Evolutionary conservation across 306 rosid species (phyloP), one percentile per base, ranked within the genome.

Genomic region (Vigna trinervia): DNA sequence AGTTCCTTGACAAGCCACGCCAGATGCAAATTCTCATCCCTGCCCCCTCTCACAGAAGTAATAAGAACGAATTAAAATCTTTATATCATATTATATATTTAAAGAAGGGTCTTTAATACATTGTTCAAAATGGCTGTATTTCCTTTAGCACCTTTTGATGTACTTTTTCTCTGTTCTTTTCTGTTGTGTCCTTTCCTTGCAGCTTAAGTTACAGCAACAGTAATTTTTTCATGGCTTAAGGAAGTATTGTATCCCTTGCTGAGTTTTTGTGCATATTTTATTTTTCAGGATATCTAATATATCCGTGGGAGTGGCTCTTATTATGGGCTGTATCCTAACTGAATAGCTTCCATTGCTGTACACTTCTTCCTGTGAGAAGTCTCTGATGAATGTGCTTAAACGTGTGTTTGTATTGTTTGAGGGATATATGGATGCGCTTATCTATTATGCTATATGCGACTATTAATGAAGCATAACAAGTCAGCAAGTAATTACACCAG

Each of bases 211-310:
- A 4, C 38, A 4, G 7, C 7, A 34, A 41, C 47, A 78, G 45
- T 69, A 10, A 43, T n/a, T 74, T 45, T 78, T 45, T 73, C 19
- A 62, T 78, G 65, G 46, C 77, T 71, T 23, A 54, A 30, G 65
- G 73, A 69, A 59, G 39, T 68, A 53, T 66, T 43, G 69, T 64
- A 73, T 54, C 59, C 22, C 13, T 69, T 71, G 69, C 82, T 78
- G 77, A 78, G 78, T 53, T 63, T 81, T 74, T 70, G 28, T 39
- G 68, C 65, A 1, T 73, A 30, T 75, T 73, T 57, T 74, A 74
- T 82, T 78, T 73, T 82, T 75, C 84, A 71, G 84, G 84, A 57
- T 73, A 60, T 74, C 78, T 54, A 54, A 60, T 57, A 50, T 74
- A 36, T 23, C 69, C 15, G 34, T 59, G 70, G 79, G 79, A 78